phyloP scores from a whole-genome alignment of 2,329 filamentous ascomycete species.

The Parastagonospora avenae region DNA sequence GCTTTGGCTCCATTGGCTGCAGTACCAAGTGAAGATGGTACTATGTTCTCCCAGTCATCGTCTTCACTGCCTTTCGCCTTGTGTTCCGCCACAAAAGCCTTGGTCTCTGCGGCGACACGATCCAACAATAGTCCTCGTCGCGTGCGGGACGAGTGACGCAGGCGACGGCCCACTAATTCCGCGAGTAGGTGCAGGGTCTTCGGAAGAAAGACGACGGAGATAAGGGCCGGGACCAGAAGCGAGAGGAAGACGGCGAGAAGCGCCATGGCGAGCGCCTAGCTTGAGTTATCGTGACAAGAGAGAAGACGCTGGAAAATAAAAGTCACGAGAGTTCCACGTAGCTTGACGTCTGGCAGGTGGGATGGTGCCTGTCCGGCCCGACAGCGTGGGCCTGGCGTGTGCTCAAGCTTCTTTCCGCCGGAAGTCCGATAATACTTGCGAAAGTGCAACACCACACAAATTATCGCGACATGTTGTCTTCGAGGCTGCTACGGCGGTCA shows the following conservation, averaged over 20 bases:
- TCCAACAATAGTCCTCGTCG: conserved; percentile 41
- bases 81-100: conserved; percentile 23
- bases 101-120: conserved; percentile 39
- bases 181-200: conserved; percentile 34
- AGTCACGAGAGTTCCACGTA: conserved; percentile 7
- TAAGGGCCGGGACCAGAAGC: conserved; percentile 25
- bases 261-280: conserved; percentile 28
- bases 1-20: conserved; percentile 51
- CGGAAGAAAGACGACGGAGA: conserved; percentile 32
- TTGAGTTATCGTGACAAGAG: conserved; percentile 12
- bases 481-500: conserved; percentile 26
- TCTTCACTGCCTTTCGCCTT: conserved; percentile 50
- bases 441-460: conserved; percentile 7
- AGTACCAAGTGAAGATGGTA: conserved; percentile 55
- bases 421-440: conserved; percentile 14
- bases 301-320: neutral
- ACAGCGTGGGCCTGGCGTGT: conserved; percentile 18
- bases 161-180: conserved; percentile 33
- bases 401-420: conserved; percentile 16
- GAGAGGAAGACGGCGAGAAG: conserved; percentile 31
- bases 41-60: conserved; percentile 74
- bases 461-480: conserved; percentile 27
- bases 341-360: conserved; percentile 28
- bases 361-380: conserved; percentile 31
- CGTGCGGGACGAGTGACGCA: conserved; percentile 39